phyloP scores from a whole-genome alignment of 2,329 filamentous ascomycete species.

The Xylaria sp. region DNA sequence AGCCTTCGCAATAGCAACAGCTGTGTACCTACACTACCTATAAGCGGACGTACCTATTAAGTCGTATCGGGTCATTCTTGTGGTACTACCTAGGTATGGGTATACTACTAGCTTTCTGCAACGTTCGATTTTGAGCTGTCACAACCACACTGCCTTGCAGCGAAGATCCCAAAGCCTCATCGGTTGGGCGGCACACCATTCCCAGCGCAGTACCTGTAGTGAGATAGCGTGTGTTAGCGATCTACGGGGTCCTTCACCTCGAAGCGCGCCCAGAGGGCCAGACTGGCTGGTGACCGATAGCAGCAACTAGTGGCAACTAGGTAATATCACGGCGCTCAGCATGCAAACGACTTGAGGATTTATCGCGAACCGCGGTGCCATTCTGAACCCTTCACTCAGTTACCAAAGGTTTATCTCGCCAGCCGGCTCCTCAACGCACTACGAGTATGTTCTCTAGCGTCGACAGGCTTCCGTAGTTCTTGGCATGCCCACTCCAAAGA shows the following conservation, averaged over 20 bases:
- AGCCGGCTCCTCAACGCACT: not conserved
- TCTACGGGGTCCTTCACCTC: constrained; percentile 1
- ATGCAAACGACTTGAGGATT: no score
- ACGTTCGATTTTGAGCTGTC: constrained; percentile 27
- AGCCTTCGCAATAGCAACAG: not conserved
- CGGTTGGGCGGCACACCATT: constrained; percentile 24
- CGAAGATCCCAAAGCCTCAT: constrained; percentile 28
- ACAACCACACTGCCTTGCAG: constrained; percentile 19
- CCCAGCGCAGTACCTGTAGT: constrained; percentile 2
- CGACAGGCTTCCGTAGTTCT: constrained; percentile 9
- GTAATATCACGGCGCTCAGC: not conserved
- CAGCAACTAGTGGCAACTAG: not conserved
- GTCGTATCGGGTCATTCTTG: not conserved
- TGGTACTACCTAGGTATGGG: not conserved
- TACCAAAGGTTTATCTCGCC: no score
- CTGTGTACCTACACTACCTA: not conserved
- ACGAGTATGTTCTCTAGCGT: constrained; percentile 10
- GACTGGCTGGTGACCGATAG: not conserved
- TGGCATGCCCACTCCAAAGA: constrained; percentile 23
- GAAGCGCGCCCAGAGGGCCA: not conserved
- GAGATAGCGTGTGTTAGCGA: constrained; percentile 7
- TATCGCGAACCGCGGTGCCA: no score
- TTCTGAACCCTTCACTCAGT: no score
- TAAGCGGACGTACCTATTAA: not conserved
- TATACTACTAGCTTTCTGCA: constrained; percentile 24